A percentile compares a stretch with the other conserved stretches of the same genome.
Evolutionary conservation across 169 alveolate species (phyloP).

Genomic region (Plasmodium cynomolgi): DNA sequence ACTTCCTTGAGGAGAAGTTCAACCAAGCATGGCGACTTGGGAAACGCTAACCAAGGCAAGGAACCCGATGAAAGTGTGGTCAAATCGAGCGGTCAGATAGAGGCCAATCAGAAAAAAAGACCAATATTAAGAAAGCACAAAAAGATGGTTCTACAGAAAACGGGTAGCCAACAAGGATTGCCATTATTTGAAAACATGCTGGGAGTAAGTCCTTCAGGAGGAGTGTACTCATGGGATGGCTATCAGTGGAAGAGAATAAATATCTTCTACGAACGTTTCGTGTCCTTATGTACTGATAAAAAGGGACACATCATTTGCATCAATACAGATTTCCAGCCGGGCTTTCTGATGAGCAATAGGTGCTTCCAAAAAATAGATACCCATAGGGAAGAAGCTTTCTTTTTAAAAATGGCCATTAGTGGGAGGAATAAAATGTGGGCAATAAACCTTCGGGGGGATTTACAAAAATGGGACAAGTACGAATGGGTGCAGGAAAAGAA

Average conservation of each 20-base stretch:
- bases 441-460: slow-evolving; percentile 48
- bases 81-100: neutral
- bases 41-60: neutral
- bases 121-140: neutral
- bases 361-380: slow-evolving; percentile 46
- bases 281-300: slow-evolving; percentile 36
- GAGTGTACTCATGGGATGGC: slow-evolving; percentile 51
- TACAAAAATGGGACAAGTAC: slow-evolving; percentile 62
- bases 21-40: neutral
- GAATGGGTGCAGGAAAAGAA: slow-evolving; percentile 47
- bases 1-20: neutral
- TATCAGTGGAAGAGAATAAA: slow-evolving; percentile 32
- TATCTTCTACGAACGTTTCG: slow-evolving; percentile 7
- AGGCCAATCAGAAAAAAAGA: neutral
- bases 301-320: slow-evolving; percentile 47
- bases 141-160: slow-evolving; percentile 1
- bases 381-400: slow-evolving; percentile 11
- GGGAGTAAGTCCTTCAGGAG: slow-evolving; percentile 18
- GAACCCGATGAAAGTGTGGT: neutral
- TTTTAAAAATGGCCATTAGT: slow-evolving; percentile 37
- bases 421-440: slow-evolving; percentile 71
- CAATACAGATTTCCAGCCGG: slow-evolving; percentile 36
- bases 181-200: slow-evolving; percentile 59
- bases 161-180: neutral
- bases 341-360: slow-evolving; percentile 32